Evolutionary conservation across 2,329 filamentous ascomycete species (phyloP), one percentile per base, ranked within the genome.

Genomic region (Colletotrichum noveboracense): DNA sequence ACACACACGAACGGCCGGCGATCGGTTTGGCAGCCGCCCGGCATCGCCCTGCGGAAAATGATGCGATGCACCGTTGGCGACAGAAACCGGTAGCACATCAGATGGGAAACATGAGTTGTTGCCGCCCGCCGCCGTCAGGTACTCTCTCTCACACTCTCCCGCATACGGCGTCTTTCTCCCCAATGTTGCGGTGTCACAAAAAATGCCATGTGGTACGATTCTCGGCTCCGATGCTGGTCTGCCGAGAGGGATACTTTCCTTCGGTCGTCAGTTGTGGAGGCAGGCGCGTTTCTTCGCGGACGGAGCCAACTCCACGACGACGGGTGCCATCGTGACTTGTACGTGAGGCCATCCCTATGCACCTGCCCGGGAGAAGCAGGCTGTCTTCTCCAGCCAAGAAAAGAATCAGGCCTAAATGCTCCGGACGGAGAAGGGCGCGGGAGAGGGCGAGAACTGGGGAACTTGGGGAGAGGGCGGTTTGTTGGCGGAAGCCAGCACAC

Each of bases 181-280:
- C 24, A 32, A 8, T 9, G 43, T 21, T 32, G 38, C 71, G 21
- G 66, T 70, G 55, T 68, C 66, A 36, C 66, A 65, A 48, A 65
- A 48, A 48, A 52, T 65, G 71, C 67, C 67, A 55, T 71, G 61
- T 71, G 71, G 71, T 74, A 74, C 67, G 67, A 74, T 71, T 43
- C 26, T n/a, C 34, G 43, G 52, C 34, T 36, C 21, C 38, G 55
- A 34, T 55, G 18, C 36, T 52, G 14, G 32, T 34, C 30, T 34
- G 43, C 58, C 58, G 43, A 38, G 58, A 48, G 18, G n/a, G 43
- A 13, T 48, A 21, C 43, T 48, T 48, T 48, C 2, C 13, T 48
- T 0, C 1, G 43, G n/a, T 43, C 43, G 18, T 34, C 7, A 9
- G 2, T 36, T 60, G 66, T 43, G 58, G 43, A 38, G 32, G 21